phyloP scores from a whole-genome alignment of 2,329 filamentous ascomycete species.

The Penicillium sp. region DNA sequence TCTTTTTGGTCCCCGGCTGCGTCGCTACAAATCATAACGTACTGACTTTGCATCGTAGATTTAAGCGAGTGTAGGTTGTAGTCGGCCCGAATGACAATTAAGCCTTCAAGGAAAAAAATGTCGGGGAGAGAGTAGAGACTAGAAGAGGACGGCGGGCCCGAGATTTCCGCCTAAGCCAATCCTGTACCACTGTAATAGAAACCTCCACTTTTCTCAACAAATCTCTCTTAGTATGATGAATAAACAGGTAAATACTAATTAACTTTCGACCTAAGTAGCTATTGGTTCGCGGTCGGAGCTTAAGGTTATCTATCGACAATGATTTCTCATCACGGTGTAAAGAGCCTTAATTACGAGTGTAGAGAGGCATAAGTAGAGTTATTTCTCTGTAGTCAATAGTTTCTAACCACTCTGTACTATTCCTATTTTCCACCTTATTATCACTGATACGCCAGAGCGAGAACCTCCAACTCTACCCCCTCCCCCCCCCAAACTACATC shows the following conservation, averaged over 20 bases:
- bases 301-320: conserved; percentile 21
- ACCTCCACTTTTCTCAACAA: conserved; percentile 14
- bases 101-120: conserved; percentile 8
- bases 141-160: conserved; percentile 8
- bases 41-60: conserved; percentile 14
- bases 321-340: conserved; percentile 13
- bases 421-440: conserved; percentile 13
- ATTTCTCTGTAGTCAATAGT: conserved; percentile 16
- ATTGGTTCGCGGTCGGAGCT: conserved; percentile 19
- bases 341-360: conserved; percentile 11
- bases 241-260: conserved; percentile 18
- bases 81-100: conserved; percentile 6
- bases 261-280: conserved; percentile 17
- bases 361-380: conserved; percentile 17
- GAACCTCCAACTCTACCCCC: not conserved
- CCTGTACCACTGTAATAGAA: conserved; percentile 12
- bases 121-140: conserved; percentile 10
- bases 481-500: conserved; percentile 7
- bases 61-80: conserved; percentile 7
- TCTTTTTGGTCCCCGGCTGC: conserved; percentile 12
- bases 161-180: conserved; percentile 15
- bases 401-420: conserved; percentile 17
- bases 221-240: conserved; percentile 17
- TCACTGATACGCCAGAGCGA: conserved; percentile 13
- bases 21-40: conserved; percentile 10